phyloP scores from a whole-genome alignment of 441 rosid species.

The Corymbia citriodora region DNA sequence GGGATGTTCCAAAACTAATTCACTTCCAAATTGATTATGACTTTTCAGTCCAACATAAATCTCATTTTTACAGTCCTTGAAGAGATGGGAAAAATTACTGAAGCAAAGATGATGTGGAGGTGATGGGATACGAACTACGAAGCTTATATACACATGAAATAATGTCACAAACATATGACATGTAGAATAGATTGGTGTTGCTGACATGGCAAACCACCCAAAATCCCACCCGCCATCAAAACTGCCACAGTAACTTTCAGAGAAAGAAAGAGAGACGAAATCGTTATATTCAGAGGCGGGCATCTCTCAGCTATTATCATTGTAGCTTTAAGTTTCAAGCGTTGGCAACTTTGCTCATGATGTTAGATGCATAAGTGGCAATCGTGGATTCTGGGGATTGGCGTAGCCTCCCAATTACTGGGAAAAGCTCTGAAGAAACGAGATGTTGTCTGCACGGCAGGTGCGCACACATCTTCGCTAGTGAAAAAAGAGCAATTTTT shows the following conservation, averaged over 20 bases:
- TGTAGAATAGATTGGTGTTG: not conserved
- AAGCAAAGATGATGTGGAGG: not conserved
- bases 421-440: conserved; percentile 71
- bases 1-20: not conserved
- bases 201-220: not conserved
- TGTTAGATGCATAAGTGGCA: conserved; percentile 76
- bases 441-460: conserved; percentile 70
- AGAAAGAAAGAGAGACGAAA: not conserved
- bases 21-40: not conserved
- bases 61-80: not conserved
- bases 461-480: conserved; percentile 93
- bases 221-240: not conserved
- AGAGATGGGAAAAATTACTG: not conserved
- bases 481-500: conserved; percentile 88
- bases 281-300: not conserved
- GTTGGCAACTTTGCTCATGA: conserved; percentile 59
- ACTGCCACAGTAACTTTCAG: not conserved
- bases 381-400: conserved; percentile 86
- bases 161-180: not conserved
- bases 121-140: not conserved
- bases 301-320: not conserved
- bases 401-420: conserved; percentile 68
- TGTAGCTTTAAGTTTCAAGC: conserved; percentile 13
- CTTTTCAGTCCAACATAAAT: not conserved
- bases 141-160: not conserved